Evolutionary conservation across 495 filamentous ascomycete genomes (phyloP).

Genomic region (Amphirosellinia nigrospora): DNA sequence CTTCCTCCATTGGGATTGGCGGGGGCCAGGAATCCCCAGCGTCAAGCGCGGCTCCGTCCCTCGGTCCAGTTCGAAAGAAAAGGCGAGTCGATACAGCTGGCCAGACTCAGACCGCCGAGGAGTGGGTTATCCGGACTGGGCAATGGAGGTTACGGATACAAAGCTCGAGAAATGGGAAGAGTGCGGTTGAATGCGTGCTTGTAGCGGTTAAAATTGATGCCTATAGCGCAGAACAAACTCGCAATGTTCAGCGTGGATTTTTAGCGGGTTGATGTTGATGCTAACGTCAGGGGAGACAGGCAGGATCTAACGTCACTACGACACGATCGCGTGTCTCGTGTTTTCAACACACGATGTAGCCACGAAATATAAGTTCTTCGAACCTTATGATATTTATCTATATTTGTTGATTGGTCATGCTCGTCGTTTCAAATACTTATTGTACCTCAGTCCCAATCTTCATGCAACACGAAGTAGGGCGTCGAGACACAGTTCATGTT

Average conservation of each 20-base stretch:
- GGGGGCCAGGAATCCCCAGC: conserved; percentile 44
- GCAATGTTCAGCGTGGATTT: conserved; percentile 75
- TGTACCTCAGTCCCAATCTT: not conserved
- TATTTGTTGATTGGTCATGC: not conserved
- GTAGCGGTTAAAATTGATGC: conserved; percentile 84
- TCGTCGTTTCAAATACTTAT: not conserved
- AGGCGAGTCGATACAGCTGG: conserved; percentile 48
- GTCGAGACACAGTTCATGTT: not conserved
- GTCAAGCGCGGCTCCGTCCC: conserved; percentile 32
- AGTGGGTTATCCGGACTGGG: conserved; percentile 77
- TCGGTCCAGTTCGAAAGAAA: conserved; percentile 55
- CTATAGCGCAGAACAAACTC: conserved; percentile 66
- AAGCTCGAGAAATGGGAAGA: conserved; percentile 52
- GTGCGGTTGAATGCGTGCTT: conserved; percentile 70
- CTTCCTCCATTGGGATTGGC: conserved; percentile 42
- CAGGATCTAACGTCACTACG: not conserved
- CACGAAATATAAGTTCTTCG: not conserved
- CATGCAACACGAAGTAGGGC: too few relatives aligned
- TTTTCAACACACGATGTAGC: not conserved
- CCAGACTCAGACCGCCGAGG: conserved; percentile 42
- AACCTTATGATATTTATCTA: not conserved
- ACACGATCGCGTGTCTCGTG: conserved; percentile 10
- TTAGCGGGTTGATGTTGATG: conserved; percentile 47
- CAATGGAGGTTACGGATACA: conserved; percentile 84
- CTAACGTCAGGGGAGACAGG: not conserved